A percentile compares a stretch with the other conserved stretches of the same genome.
These are phyloP conservation scores for Podaxis pistillaris DNA, from an alignment of 768 basidiomycete species.

Conservation along the genomic window DNA sequence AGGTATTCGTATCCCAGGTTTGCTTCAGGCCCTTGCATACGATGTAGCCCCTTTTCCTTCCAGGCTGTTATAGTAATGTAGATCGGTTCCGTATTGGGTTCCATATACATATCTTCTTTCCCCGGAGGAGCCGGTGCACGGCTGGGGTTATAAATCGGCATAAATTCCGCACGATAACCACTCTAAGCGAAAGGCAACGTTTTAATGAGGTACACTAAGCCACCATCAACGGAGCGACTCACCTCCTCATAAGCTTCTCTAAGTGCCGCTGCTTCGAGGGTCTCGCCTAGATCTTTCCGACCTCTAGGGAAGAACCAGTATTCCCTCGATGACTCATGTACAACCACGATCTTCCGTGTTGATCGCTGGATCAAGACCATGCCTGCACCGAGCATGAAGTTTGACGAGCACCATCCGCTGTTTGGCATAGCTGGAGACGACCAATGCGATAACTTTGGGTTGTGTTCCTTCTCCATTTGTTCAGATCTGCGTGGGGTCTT, in stretches of 20 bases:
- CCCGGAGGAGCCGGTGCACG: conserved; percentile 40
- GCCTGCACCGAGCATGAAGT: conserved; percentile 60
- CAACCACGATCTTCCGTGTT: conserved; percentile 50
- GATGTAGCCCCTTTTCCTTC: conserved; percentile 17
- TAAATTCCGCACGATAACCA: conserved; percentile 45
- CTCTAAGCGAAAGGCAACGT: conserved; percentile 31
- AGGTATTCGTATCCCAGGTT: conserved; percentile 49
- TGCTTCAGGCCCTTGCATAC: conserved; percentile 7
- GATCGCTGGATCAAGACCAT: conserved; percentile 65
- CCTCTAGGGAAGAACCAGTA: conserved; percentile 66
- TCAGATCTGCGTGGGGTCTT: background rate
- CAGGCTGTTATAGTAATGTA: conserved; percentile 35
- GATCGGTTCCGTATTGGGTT: conserved; percentile 42
- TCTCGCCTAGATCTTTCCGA: conserved; percentile 66
- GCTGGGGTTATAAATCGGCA: conserved; percentile 42
- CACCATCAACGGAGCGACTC: conserved; percentile 4
- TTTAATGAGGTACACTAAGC: background rate
- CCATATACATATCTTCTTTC: conserved; percentile 6
- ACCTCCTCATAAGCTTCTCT: conserved; percentile 73
- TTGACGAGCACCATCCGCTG: conserved; percentile 44
- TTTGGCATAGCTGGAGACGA: conserved; percentile 43
- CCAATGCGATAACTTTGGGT: conserved; percentile 29
- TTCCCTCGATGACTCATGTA: conserved; percentile 36
- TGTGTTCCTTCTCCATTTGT: background rate
- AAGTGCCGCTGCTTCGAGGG: conserved; percentile 54